Percentiles rank a stretch among this genome's conserved stretches.
Evolutionary conservation across 2,329 filamentous ascomycete species (phyloP).

Genomic region (Stylonectria norvegica): DNA sequence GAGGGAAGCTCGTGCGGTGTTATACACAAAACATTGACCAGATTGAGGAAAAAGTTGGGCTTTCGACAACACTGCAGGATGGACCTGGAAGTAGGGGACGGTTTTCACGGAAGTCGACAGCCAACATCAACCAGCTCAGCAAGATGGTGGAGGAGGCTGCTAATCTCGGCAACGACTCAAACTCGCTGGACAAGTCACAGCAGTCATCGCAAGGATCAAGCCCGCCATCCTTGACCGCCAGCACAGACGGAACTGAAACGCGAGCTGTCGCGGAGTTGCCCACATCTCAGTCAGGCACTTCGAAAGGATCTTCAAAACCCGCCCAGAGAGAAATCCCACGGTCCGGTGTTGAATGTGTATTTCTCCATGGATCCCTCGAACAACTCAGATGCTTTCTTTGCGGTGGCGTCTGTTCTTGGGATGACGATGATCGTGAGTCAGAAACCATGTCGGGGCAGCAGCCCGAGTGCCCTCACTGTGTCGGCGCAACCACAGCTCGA

Average conservation of each 20-base stretch:
- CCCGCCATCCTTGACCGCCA: slow-evolving; percentile 14
- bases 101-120: slow-evolving; percentile 51
- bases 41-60: slow-evolving; percentile 66
- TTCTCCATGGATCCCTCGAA: slow-evolving; percentile 66
- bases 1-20: slow-evolving; percentile 65
- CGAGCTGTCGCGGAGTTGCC: slow-evolving; percentile 19
- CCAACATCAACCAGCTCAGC: slow-evolving; percentile 31
- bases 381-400: slow-evolving; percentile 63
- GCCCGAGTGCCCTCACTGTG: slow-evolving; percentile 65
- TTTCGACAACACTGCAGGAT: slow-evolving; percentile 58
- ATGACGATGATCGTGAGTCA: slow-evolving; percentile 51
- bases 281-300: slow-evolving; percentile 14
- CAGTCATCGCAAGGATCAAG: slow-evolving; percentile 18
- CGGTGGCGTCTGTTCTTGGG: slow-evolving; percentile 56
- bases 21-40: slow-evolving; percentile 77
- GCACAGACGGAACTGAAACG: slow-evolving; percentile 12
- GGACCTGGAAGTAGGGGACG: slow-evolving; percentile 61
- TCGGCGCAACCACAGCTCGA: slow-evolving; percentile 57
- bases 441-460: slow-evolving; percentile 62
- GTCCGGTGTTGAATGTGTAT: slow-evolving; percentile 62
- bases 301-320: slow-evolving; percentile 19
- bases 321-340: slow-evolving; percentile 26
- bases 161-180: slow-evolving; percentile 15
- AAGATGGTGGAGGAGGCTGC: slow-evolving; percentile 38
- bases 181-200: slow-evolving; percentile 20